Evolutionary conservation across 2,329 filamentous ascomycete species (phyloP), one percentile per base, ranked within the genome.

Genomic region (Cercospora zeae-maydis): DNA sequence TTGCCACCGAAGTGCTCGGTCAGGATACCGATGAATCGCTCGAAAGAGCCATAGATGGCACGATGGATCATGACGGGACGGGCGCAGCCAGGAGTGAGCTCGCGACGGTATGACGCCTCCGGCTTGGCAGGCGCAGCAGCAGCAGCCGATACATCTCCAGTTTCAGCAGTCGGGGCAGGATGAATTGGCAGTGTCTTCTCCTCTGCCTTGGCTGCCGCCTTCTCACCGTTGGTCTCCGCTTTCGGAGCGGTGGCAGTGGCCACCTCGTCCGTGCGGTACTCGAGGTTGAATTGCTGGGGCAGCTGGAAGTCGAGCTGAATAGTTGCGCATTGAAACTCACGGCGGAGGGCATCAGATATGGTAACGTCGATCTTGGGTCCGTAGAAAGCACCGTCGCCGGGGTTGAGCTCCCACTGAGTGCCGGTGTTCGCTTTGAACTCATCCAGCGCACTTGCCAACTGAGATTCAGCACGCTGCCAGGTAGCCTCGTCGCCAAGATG

Each of bases 311-410:
- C 92, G 59, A 96, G 86, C 79, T 98, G 93, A 70, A 98, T 96
- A 11, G 93, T 98, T 70, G 93, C 92, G 73, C 91, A 96, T 78
- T 96, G 90, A 81, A 88, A 90, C 64, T 93, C 91, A 75, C 93
- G 86, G 77, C 87, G 87, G 69, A 97, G 82, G 51, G 91, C 91
- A 78, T 97, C 93, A 57, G 88, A 88, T 73, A 99, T 93, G 65
- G 91, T 96, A 74, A 99, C 95, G 72, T 99, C 95, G 71, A 98
- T 96, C 85, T 99, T 99, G 57, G 95, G 95, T 1, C 95, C 95
- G 77, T 99, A 99, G 80, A 98, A 99, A 58, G 95, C 95, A 74
- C 95, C 95, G 72, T 99, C 95, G 62, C 93, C 95, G 64, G 92
- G 89, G 78, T 98, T 96, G 57, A 96, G 82, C 76, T 91, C 89